A percentile compares a stretch with the other conserved stretches of the same genome.
phyloP scores from a whole-genome alignment of 352 stramenopile genomes.

The Thraustochytrium striatum region DNA sequence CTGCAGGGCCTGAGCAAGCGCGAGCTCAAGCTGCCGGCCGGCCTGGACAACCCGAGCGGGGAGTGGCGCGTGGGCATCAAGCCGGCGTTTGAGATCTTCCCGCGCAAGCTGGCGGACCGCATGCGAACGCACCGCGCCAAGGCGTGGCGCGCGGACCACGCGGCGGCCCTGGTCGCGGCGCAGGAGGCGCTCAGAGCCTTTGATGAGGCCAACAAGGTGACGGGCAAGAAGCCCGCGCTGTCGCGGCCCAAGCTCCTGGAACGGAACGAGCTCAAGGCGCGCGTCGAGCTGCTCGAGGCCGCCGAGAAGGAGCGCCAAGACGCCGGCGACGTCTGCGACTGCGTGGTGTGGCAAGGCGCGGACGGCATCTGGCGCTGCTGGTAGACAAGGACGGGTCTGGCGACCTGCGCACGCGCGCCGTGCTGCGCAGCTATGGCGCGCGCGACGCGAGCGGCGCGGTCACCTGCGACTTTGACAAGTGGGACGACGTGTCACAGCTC shows the following conservation, averaged over 20 bases:
- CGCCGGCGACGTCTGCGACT: constrained; percentile 84
- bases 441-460: constrained; percentile 8
- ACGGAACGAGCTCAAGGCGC: constrained; percentile 75
- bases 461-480: constrained; percentile 67
- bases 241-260: constrained; percentile 53
- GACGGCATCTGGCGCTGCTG: constrained; percentile 66
- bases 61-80: constrained; percentile 78
- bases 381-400: constrained; percentile 75
- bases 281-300: constrained; percentile 66
- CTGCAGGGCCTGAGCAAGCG: constrained; percentile 4
- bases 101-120: constrained; percentile 63
- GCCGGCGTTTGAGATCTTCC: constrained; percentile 79
- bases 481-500: constrained; percentile 81
- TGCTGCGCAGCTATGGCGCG: constrained; percentile 14
- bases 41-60: constrained; percentile 57
- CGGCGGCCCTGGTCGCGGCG: constrained; percentile 58
- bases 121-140: constrained; percentile 75
- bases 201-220: constrained; percentile 60
- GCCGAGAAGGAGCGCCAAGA: constrained; percentile 66
- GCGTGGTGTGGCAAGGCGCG: constrained; percentile 78
- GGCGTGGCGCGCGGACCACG: constrained; percentile 68
- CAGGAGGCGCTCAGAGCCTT: constrained; percentile 55
- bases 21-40: background rate
- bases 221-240: constrained; percentile 64
- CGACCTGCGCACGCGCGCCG: constrained; percentile 62